These are phyloP conservation scores for Leptographium flavum DNA, from an alignment of 2,329 filamentous ascomycete genomes.

Conservation along the genomic window DNA sequence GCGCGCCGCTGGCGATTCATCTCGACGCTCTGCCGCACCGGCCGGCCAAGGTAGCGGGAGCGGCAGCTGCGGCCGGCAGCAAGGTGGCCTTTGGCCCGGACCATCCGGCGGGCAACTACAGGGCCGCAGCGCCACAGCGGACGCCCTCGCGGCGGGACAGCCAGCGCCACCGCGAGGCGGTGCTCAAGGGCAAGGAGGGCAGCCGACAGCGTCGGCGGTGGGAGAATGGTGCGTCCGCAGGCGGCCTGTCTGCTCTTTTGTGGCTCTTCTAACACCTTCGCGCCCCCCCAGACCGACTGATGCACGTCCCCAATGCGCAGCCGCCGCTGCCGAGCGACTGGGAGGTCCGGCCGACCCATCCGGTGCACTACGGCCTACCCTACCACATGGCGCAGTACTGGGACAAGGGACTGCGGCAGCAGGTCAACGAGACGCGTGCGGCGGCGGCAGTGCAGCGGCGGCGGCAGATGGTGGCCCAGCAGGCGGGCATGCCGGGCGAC, in stretches of 20 bases:
- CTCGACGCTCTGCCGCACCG: slow-evolving; percentile 37
- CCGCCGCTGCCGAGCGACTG: slow-evolving; percentile 74
- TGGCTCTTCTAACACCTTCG: neutral
- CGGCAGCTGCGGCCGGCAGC: neutral
- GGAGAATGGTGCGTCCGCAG: slow-evolving; percentile 62
- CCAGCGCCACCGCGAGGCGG: slow-evolving; percentile 49
- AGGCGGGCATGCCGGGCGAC: slow-evolving; percentile 15
- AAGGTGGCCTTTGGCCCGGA: neutral
- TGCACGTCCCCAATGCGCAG: slow-evolving; percentile 74
- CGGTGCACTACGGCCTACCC: slow-evolving; percentile 55
- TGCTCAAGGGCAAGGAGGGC: slow-evolving; percentile 84
- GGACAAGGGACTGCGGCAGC: slow-evolving; percentile 46
- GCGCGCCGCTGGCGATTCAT: slow-evolving; percentile 56
- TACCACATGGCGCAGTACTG: slow-evolving; percentile 83
- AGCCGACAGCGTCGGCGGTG: slow-evolving; percentile 74
- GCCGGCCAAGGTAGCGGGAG: neutral
- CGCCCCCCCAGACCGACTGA: slow-evolving; percentile 58
- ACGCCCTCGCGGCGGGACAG: slow-evolving; percentile 39
- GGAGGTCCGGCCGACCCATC: slow-evolving; percentile 69
- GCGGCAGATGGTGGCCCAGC: slow-evolving; percentile 26
- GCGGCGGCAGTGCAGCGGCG: slow-evolving; percentile 27
- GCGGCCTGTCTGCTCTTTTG: neutral
- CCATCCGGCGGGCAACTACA: slow-evolving; percentile 9
- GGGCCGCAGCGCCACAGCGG: slow-evolving; percentile 23
- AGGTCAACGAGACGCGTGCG: slow-evolving; percentile 31